These are phyloP conservation scores for Gaeumannomyces tritici DNA, from an alignment of 2,329 filamentous ascomycete genomes.

Conservation along the genomic window DNA sequence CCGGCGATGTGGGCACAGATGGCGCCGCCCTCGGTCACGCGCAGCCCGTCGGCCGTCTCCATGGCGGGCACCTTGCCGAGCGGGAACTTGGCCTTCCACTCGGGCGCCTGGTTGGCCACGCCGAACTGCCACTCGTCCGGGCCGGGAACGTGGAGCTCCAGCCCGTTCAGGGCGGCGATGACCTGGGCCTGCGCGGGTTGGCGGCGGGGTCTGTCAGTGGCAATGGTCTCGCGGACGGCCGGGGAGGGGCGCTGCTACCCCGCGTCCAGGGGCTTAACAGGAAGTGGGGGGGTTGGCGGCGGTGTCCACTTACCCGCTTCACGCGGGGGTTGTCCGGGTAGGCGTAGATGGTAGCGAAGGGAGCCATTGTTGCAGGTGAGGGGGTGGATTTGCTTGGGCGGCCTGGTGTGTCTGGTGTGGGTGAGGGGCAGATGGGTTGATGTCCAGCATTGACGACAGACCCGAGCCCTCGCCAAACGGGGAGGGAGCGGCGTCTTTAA, in stretches of 20 bases:
- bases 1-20: conserved; percentile 37
- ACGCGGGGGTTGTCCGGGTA: conserved; percentile 27
- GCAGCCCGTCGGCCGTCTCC: conserved; percentile 35
- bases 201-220: not conserved
- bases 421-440: not conserved
- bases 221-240: too few relatives aligned
- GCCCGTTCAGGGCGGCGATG: conserved; percentile 26
- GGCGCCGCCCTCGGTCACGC: conserved; percentile 32
- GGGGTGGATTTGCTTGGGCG: not conserved
- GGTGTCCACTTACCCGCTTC: conserved; percentile 19
- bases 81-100: conserved; percentile 40
- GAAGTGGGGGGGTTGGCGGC: not conserved
- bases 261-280: not conserved
- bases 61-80: conserved; percentile 41
- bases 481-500: not conserved
- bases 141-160: conserved; percentile 19
- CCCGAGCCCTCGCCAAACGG: not conserved
- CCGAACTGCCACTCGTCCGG: conserved; percentile 27
- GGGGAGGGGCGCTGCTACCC: too few relatives aligned
- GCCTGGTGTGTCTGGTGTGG: not conserved
- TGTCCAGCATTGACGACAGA: not conserved
- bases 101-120: conserved; percentile 30
- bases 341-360: conserved; percentile 27
- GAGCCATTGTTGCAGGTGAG: conserved; percentile 21
- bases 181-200: conserved; percentile 18